Conservation (phyloP, 1,139 yeast species). For the Taiozyma sp. region DNA sequence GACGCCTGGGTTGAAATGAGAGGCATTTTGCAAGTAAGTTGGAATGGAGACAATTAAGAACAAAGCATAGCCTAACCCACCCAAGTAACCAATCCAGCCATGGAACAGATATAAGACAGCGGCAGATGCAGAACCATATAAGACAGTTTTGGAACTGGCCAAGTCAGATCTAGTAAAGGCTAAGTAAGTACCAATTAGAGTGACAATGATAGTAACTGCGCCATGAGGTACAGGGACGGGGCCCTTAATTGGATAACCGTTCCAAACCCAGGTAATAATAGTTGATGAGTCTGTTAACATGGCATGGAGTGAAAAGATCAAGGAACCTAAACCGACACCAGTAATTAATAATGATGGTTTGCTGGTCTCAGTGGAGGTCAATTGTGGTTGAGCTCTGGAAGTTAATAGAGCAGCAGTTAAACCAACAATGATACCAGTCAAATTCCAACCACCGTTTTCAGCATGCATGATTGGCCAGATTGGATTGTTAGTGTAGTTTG, state of each 20-base stretch:
- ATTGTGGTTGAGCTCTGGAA: slow-evolving; percentile 23
- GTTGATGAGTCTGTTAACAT: slow-evolving; percentile 82
- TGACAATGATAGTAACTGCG: slow-evolving; percentile 54
- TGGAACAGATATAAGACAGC: slow-evolving; percentile 42
- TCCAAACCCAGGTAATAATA: slow-evolving; percentile 89
- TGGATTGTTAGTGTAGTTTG: slow-evolving; percentile 83
- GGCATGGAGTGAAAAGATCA: slow-evolving; percentile 69
- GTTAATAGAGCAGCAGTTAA: slow-evolving; percentile 57
- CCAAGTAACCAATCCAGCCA: slow-evolving; percentile 83
- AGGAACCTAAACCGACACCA: slow-evolving; percentile 72
- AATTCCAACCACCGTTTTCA: slow-evolving; percentile 83
- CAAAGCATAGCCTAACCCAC: slow-evolving; percentile 62
- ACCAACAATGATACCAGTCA: slow-evolving; percentile 65
- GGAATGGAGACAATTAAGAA: slow-evolving; percentile 67
- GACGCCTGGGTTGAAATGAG: slow-evolving; percentile 54
- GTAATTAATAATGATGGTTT: slow-evolving; percentile 36
- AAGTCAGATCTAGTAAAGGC: slow-evolving; percentile 31
- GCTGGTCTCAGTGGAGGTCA: slow-evolving; percentile 11
- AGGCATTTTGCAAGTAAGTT: slow-evolving; percentile 50
- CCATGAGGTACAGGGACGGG: slow-evolving; percentile 93
- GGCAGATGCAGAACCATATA: slow-evolving; percentile 25
- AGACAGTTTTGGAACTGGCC: slow-evolving; percentile 21
- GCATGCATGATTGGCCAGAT: slow-evolving; percentile 93
- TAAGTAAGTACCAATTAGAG: slow-evolving; percentile 53
- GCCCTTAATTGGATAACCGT: slow-evolving; percentile 83